phyloP scores from a whole-genome alignment of 2,329 filamentous ascomycete genomes.

The Colletotrichum cuscutae region DNA sequence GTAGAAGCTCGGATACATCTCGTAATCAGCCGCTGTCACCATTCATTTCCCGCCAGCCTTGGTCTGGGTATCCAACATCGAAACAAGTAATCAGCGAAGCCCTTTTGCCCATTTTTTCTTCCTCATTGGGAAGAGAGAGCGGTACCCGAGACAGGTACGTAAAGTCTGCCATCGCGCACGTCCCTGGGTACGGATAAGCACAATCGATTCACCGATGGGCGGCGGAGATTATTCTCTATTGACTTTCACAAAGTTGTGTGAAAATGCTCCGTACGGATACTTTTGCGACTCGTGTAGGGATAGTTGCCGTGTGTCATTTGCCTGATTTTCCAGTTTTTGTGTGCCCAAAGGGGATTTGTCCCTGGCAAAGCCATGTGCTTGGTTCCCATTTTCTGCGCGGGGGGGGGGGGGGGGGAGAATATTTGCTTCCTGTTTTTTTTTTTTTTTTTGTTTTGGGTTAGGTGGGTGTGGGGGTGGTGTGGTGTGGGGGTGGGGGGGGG shows the following conservation, averaged over 20 bases:
- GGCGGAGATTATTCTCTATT: neutral
- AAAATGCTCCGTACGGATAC: neutral
- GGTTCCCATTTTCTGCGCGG: neutral
- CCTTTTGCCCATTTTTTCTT: neutral
- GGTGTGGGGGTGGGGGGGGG: too few species aligned
- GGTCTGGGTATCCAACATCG: neutral
- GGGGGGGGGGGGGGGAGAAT: rapidly evolving
- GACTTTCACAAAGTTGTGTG: neutral
- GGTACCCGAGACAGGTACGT: neutral
- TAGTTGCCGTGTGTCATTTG: neutral
- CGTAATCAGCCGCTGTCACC: neutral
- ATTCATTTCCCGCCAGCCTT: neutral
- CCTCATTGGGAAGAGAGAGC: neutral
- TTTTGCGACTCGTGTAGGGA: neutral
- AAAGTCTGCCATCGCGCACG: neutral
- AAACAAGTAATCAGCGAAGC: neutral
- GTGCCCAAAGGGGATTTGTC: neutral
- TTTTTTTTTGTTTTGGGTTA: too few species aligned
- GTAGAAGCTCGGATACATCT: neutral
- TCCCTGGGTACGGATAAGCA: neutral
- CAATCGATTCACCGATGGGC: neutral
- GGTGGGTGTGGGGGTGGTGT: too few species aligned
- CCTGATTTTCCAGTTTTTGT: neutral
- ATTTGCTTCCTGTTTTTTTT: too few species aligned
- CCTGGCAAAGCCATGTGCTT: neutral